Conservation (phyloP, 805 yeast species). For the Ogataea henricii region DNA sequence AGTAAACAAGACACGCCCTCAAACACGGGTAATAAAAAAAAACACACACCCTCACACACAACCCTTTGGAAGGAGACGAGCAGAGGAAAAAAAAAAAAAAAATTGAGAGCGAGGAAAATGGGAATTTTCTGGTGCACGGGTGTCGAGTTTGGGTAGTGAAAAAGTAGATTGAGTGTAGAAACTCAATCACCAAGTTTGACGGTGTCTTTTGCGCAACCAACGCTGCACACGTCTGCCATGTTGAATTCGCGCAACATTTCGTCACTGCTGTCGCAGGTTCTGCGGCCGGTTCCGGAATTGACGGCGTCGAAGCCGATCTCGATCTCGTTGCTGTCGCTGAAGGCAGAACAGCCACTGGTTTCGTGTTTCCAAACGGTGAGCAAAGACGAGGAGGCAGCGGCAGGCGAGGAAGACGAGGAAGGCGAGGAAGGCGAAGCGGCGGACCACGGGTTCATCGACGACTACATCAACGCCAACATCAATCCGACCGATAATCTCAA, state of each 20-base stretch:
- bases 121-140: neutral
- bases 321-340: slow-evolving; percentile 32
- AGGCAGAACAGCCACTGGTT: slow-evolving; percentile 32
- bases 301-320: slow-evolving; percentile 30
- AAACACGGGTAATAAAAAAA: slow-evolving; percentile 8
- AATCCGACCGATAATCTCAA: slow-evolving; percentile 35
- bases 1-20: slow-evolving; percentile 8
- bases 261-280: slow-evolving; percentile 29
- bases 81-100: neutral
- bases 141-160: neutral
- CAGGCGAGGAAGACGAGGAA: neutral
- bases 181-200: no score
- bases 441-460: slow-evolving; percentile 18
- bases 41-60: neutral
- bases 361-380: slow-evolving; percentile 27
- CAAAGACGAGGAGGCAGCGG: neutral
- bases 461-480: slow-evolving; percentile 32
- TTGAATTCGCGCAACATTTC: slow-evolving; percentile 32
- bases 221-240: slow-evolving; percentile 20
- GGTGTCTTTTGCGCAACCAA: neutral
- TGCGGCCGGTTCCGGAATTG: slow-evolving; percentile 29
- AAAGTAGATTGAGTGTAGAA: no score
- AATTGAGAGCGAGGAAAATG: neutral
- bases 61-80: slow-evolving; percentile 2
- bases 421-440: slow-evolving; percentile 5